Evolutionary conservation across 192 early-diverging fungal genomes (phyloP).

Genomic region (Coemansia sp.): DNA sequence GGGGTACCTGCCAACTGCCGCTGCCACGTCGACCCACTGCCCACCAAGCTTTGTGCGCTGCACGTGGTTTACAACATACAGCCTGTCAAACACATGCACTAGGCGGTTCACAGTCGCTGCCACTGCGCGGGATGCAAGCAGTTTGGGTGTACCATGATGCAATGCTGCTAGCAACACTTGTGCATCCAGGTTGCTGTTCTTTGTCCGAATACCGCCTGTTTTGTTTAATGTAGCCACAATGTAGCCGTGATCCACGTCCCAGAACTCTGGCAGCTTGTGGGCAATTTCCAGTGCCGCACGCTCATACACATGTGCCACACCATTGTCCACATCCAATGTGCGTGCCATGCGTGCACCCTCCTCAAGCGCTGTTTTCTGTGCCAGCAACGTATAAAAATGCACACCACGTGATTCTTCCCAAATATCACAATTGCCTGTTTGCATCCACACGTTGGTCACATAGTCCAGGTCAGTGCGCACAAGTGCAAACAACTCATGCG

Average conservation of each 20-base stretch:
- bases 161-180: conserved; percentile 62
- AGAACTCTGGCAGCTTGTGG: conserved; percentile 45
- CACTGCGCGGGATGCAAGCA: conserved; percentile 23
- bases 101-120: conserved; percentile 19
- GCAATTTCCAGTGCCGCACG: conserved; percentile 36
- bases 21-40: conserved; percentile 30
- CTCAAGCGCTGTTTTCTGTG: conserved; percentile 60
- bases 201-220: conserved; percentile 46
- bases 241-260: conserved; percentile 35
- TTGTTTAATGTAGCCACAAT: conserved; percentile 45
- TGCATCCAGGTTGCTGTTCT: conserved; percentile 59
- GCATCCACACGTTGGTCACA: conserved; percentile 52
- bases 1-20: conserved; percentile 70
- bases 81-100: conserved; percentile 15
- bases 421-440: conserved; percentile 59
- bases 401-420: conserved; percentile 77
- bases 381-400: conserved; percentile 71
- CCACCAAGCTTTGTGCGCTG: conserved; percentile 15
- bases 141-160: conserved; percentile 27
- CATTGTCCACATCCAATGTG: neutral
- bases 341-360: conserved; percentile 48
- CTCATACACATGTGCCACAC: conserved; percentile 38
- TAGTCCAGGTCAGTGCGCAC: conserved; percentile 60
- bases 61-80: conserved; percentile 33
- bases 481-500: neutral